These are phyloP conservation scores for Ganoderma sinense DNA, from an alignment of 1,284 basidiomycete genomes.

Conservation along the genomic window DNA sequence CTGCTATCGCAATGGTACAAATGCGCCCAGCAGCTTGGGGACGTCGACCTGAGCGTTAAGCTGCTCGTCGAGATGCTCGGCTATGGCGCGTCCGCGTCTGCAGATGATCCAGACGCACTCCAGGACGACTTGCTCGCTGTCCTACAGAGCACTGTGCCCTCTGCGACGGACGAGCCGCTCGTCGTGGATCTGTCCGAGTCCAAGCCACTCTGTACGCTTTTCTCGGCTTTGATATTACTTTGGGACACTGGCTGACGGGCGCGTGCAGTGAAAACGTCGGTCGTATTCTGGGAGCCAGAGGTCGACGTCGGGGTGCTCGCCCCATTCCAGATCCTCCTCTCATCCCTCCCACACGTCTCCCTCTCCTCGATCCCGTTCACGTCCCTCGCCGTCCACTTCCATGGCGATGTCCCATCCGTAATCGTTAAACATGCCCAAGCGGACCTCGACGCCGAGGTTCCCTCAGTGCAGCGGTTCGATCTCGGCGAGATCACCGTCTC, in stretches of 20 bases:
- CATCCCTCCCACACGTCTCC: slow-evolving; percentile 52
- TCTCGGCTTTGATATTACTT: too few relatives aligned
- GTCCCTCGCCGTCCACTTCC: slow-evolving; percentile 64
- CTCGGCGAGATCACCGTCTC: slow-evolving; percentile 47
- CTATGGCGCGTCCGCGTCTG: slow-evolving; percentile 47
- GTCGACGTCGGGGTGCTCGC: slow-evolving; percentile 66
- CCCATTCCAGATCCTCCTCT: slow-evolving; percentile 77
- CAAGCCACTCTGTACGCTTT: slow-evolving; percentile 65
- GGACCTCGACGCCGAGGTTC: slow-evolving; percentile 15
- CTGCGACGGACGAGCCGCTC: slow-evolving; percentile 58
- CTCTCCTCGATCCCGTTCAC: slow-evolving; percentile 66
- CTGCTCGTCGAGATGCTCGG: slow-evolving; percentile 84
- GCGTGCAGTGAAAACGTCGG: slow-evolving; percentile 63
- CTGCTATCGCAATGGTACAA: slow-evolving; percentile 82
- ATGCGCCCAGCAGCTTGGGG: slow-evolving; percentile 78
- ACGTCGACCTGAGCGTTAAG: slow-evolving; percentile 77
- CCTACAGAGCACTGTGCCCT: slow-evolving; percentile 78
- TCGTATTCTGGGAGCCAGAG: slow-evolving; percentile 75
- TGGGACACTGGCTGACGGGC: background rate
- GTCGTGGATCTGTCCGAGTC: slow-evolving; percentile 70
- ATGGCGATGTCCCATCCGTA: slow-evolving; percentile 53
- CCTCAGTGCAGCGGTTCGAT: slow-evolving; percentile 47
- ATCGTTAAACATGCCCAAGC: slow-evolving; percentile 51
- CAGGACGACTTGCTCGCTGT: slow-evolving; percentile 76
- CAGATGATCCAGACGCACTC: slow-evolving; percentile 52